Evolutionary conservation across 805 yeast species (phyloP), one percentile per base, ranked within the genome.

Genomic region (Yamadazyma olivae): DNA sequence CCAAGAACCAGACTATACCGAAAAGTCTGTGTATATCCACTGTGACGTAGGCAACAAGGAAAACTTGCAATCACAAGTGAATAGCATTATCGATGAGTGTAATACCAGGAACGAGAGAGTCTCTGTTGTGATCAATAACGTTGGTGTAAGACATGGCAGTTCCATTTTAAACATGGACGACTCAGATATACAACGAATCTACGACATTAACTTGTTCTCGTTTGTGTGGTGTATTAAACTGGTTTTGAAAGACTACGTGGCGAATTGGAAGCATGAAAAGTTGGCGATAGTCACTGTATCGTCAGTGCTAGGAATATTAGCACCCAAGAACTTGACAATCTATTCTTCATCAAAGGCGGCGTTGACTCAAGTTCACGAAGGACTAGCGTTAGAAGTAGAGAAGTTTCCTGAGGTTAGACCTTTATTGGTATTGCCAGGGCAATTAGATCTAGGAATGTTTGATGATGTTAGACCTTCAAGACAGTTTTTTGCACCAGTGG

Each of bases 271-370:
- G 12, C 17, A 14, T 15, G 23, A 33, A 14, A 21, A 29, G 17
- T 36, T 45, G 8, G 36, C 46, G 3, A 46, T 76, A 3, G 65
- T 75, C 13, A 53, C 68, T 2, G 49, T 76, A 7, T 58, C 77
- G 3, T 74, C 79, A 0, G 61, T 74, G 0, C 48, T 76, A 19
- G 80, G 78, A 2, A 50, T 58, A 5, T 53, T 76, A 6, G 76
- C 76, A 2, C 80, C 82, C 0, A 56, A 49, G 33, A 64, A 70
- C 28, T 55, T 76, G 10, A 66, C 76, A 8, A 42, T 69, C 3
- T 76, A 76, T 49, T 59, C 77, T 1, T 74, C 75, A 1, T 57
- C 76, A 6, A 76, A 76, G 40, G 71, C 77, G 1, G 71, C 76
- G 0, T 40, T 61, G 17, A 49, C 62, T 8, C 69, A 65, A 44